These are phyloP conservation scores for Chlamydomonas sphaeroides DNA, from an alignment of 139 green algal genomes.

Conservation along the genomic window DNA sequence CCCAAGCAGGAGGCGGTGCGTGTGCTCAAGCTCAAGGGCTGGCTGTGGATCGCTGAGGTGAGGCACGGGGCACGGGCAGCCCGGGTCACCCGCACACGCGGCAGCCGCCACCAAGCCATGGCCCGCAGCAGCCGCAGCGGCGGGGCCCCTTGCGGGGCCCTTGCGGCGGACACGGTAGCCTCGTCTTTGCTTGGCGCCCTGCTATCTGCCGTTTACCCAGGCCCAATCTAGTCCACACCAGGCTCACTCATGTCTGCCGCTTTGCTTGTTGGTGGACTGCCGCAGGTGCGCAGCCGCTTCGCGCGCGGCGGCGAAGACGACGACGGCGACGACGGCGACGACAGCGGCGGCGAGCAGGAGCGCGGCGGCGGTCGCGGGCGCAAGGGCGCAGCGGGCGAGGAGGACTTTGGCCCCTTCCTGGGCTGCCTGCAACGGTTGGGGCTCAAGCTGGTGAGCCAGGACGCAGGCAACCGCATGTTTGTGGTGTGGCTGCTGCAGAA, in stretches of 20 bases:
- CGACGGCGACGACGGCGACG: constrained; percentile 10
- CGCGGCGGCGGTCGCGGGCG: neutral
- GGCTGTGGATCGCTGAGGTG: constrained; percentile 96
- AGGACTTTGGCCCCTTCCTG: constrained; percentile 76
- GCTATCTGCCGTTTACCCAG: too few species aligned
- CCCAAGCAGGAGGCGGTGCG: constrained; percentile 87
- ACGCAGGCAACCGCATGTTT: constrained; percentile 84
- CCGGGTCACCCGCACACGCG: too few species aligned
- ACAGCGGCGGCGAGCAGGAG: neutral
- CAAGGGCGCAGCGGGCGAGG: neutral
- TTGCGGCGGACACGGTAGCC: too few species aligned
- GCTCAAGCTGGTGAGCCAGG: constrained; percentile 63
- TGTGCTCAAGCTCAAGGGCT: constrained; percentile 78
- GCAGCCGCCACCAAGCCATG: too few species aligned
- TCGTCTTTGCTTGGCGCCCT: too few species aligned
- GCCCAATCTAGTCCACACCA: too few species aligned
- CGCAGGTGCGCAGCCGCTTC: constrained; percentile 74
- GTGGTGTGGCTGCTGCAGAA: constrained; percentile 74
- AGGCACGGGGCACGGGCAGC: neutral
- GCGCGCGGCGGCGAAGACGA: constrained; percentile 5
- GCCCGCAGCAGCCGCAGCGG: too few species aligned
- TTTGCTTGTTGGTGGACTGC: too few species aligned
- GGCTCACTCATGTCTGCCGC: too few species aligned
- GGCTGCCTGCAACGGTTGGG: constrained; percentile 66
- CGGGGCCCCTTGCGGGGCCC: too few species aligned